Evolutionary conservation across 2,329 filamentous ascomycete species (phyloP), one percentile per base, ranked within the genome.

Genomic region (Fonsecaea pedrosoi): DNA sequence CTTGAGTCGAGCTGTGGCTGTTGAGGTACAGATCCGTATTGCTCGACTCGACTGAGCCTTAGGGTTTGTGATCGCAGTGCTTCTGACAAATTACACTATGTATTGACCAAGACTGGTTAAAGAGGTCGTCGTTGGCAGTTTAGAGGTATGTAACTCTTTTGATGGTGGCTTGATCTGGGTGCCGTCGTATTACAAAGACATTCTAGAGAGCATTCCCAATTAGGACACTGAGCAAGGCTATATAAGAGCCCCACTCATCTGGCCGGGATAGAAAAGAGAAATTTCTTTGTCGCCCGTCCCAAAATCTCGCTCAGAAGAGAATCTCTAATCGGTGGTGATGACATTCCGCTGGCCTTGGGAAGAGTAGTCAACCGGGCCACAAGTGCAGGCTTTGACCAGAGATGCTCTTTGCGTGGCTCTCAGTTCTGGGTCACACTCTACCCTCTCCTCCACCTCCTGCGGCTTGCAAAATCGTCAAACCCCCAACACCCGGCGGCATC

Each of bases 171-270:
- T n/a, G 21, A 61, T 25, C 34, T 30, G 30, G 45, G 25, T 40
- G 34, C 45, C 18, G 13, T 54, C 30, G n/a, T 32, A 54, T 61
- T 61, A 54, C 59, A 30, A 61, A 54, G 59, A 25, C 15, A 45
- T 2, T 53, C 45, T 25, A 21, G 18, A 10, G n/a, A 35, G 5
- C 12, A 40, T n/a, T 40, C 32, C 45, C 53, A 21, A 34, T 13
- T 12, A 3, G 13, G 30, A 6, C 12, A 42, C n/a, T 35, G 37
- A 18, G 10, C 34, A 30, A 30, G 48, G 32, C 59, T 54, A 61
- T 54, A 61, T 61, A 61, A 61, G 53, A 60, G 59, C 54, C 45
- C 59, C 34, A 40, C 45, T 21, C 50, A 25, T 61, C 37, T 30
- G 42, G n/a, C 21, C 45, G 18, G 8, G 18, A 30, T 30, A 38